phyloP scores from a whole-genome alignment of 257 asterid species.

The Salvia hispanica region DNA sequence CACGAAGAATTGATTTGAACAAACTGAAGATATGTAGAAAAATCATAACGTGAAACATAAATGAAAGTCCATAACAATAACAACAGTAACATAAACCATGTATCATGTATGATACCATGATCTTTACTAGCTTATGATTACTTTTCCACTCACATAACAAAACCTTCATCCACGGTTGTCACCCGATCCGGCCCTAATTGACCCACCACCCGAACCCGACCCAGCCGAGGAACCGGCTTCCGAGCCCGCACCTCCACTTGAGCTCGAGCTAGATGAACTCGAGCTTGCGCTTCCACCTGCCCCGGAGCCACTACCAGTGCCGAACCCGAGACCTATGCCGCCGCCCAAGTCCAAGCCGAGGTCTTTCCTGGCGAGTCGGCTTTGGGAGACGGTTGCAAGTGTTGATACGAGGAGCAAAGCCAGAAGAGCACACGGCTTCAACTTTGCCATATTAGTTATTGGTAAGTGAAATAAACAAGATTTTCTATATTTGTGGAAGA shows the following conservation, averaged over 20 bases:
- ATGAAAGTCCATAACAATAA: too few relatives aligned
- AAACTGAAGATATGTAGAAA: too few relatives aligned
- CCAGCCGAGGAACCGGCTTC: conserved; percentile 74
- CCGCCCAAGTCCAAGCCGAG: conserved; percentile 65
- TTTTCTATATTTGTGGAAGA: not conserved
- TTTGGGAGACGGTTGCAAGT: conserved; percentile 43
- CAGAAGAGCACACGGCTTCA: conserved; percentile 38
- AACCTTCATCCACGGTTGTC: conserved; percentile 18
- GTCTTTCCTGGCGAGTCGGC: conserved; percentile 64
- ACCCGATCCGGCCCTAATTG: conserved; percentile 47
- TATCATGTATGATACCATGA: not conserved
- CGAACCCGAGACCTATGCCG: conserved; percentile 56
- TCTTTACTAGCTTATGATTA: not conserved
- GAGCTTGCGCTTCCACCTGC: conserved; percentile 53
- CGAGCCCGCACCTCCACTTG: conserved; percentile 48
- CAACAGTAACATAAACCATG: not conserved
- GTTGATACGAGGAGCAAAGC: conserved; percentile 43
- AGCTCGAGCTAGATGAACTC: conserved; percentile 41
- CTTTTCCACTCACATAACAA: conserved; percentile 1
- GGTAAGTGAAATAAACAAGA: not conserved
- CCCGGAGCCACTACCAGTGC: conserved; percentile 69
- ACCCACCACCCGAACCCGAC: too few relatives aligned
- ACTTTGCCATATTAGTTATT: conserved; percentile 37
- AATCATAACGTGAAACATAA: too few relatives aligned
- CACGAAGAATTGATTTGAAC: too few relatives aligned